A percentile compares a stretch with the other conserved stretches of the same genome.
phyloP scores from a whole-genome alignment of 2,329 filamentous ascomycete genomes.

The Penicillium brevicompactum region DNA sequence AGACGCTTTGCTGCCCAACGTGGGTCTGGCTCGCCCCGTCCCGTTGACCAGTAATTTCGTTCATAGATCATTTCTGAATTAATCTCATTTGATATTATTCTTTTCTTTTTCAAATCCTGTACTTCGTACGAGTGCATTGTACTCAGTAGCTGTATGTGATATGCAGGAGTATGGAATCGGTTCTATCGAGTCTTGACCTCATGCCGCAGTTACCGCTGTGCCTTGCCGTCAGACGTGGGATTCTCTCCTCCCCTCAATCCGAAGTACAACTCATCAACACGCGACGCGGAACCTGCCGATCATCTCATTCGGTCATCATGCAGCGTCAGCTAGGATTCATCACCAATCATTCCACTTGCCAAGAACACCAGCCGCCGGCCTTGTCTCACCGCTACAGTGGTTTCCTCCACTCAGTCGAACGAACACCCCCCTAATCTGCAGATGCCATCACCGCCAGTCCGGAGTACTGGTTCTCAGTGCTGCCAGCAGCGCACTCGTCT shows the following conservation, averaged over 20 bases:
- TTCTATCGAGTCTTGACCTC: conserved; percentile 1
- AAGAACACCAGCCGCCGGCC: conserved; percentile 17
- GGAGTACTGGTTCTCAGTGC: conserved; percentile 18
- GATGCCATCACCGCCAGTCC: conserved; percentile 24
- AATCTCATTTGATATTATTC: background rate
- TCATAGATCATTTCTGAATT: background rate
- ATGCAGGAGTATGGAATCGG: background rate
- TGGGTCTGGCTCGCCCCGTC: conserved; percentile 27
- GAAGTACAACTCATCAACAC: conserved; percentile 8
- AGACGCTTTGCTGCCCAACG: conserved; percentile 40
- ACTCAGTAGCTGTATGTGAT: background rate
- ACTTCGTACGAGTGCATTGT: background rate
- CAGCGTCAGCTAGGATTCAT: conserved; percentile 20
- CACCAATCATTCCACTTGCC: conserved; percentile 24
- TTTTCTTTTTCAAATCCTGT: background rate
- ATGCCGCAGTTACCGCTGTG: conserved; percentile 7
- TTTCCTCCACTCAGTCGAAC: conserved; percentile 23
- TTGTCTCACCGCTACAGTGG: conserved; percentile 28
- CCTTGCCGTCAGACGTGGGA: conserved; percentile 20
- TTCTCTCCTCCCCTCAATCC: conserved; percentile 17
- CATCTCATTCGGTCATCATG: conserved; percentile 24
- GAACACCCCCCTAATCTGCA: conserved; percentile 15
- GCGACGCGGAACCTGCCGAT: conserved; percentile 22
- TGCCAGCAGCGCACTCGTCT: conserved; percentile 22
- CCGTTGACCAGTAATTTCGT: conserved; percentile 15